Evolutionary conservation across 108 stramenopile species (phyloP), one percentile per base, ranked within the genome.

Genomic region (Stephanodiscus minutulus): DNA sequence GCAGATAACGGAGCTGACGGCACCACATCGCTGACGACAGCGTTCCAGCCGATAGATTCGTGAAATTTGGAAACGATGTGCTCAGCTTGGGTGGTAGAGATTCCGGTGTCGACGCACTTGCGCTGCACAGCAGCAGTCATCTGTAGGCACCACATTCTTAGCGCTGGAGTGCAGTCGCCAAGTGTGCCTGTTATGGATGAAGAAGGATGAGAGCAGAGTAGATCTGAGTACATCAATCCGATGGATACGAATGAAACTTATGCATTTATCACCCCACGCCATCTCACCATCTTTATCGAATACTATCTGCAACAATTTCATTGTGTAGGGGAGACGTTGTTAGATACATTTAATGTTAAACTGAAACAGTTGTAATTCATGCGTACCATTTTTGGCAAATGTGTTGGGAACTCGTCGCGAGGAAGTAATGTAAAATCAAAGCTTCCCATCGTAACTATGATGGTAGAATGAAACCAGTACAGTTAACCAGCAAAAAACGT

Each of bases 261-360:
- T 39, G 7, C 10, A 39, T 0, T 9, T 39, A 39, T 39, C 39
- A 39, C 39, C 11, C 5, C 49, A 48, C 46, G 20, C 24, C 1
- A 64, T 49, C 71, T 33, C 36, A 74, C 82, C 84, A 66, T 86
- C 85, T 50, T 86, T 86, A 53, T 86, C 85, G 70, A 86, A 86
- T 6, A 86, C 82, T 61, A 86, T 77, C 85, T 78, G 64, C n/a
- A 17, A 24, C 18, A 20, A 21, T 55, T 6, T 55, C 10, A 55
- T 52, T 52, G 50, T 24, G 8, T 24, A 7, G 25, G 27, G 27
- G 27, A 55, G 25, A 28, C 20, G 54, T 55, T 27, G 54, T 55
- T 27, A 24, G 54, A 55, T 25, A 55, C 11, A 50, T 50, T 50
- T 1, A 1, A 50, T 20, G 50, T 50, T 5, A 25, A 55, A 39